These are phyloP conservation scores for Podosphaera xanthii DNA, from an alignment of 2,329 filamentous ascomycete genomes.

Conservation along the genomic window DNA sequence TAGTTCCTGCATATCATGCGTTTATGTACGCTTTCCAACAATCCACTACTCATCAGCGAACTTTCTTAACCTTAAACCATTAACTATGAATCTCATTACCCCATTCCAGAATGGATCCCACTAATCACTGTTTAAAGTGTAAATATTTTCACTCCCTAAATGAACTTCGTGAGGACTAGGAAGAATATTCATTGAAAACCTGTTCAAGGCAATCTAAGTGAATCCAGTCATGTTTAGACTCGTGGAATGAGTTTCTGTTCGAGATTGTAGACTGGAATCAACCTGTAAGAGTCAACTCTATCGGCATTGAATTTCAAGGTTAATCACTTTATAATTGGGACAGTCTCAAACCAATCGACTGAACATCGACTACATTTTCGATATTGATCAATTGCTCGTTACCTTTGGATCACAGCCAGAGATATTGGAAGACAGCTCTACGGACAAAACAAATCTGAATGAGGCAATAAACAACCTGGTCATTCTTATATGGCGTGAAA, in stretches of 20 bases:
- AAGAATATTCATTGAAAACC: background rate
- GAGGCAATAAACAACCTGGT: no score
- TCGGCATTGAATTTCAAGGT: background rate
- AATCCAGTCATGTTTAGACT: background rate
- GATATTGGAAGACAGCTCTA: background rate
- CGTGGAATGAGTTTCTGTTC: no score
- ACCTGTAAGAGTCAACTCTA: background rate
- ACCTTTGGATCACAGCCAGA: background rate
- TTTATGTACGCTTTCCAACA: no score
- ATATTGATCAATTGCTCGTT: background rate
- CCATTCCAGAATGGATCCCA: no score
- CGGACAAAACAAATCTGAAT: background rate
- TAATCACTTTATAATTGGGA: background rate
- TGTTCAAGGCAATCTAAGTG: background rate
- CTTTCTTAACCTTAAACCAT: no score
- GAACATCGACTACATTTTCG: background rate
- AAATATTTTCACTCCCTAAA: background rate
- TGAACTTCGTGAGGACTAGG: background rate
- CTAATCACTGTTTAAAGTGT: background rate
- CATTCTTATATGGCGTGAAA: no score
- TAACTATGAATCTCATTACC: no score
- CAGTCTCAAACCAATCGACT: background rate
- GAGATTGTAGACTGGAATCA: background rate
- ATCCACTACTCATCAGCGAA: no score
- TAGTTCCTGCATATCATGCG: no score